phyloP scores from a whole-genome alignment of 1,284 basidiomycete genomes.

The Malassezia dermatis region DNA sequence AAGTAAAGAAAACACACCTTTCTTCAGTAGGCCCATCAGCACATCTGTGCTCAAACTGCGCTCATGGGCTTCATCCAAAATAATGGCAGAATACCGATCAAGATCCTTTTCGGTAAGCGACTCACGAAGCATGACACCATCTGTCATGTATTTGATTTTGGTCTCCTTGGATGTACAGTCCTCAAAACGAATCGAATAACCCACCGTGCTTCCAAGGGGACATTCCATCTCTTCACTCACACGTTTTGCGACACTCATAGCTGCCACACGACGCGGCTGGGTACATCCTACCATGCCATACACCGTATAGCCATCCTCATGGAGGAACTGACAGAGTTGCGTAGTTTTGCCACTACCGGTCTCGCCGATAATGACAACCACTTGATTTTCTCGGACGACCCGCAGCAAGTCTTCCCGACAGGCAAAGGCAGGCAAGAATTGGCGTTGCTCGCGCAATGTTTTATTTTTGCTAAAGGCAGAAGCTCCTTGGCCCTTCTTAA shows the following conservation, averaged over 20 bases:
- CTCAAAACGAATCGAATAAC: conserved; percentile 95
- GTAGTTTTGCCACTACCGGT: conserved; percentile 94
- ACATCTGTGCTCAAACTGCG: conserved; percentile 91
- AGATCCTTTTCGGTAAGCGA: conserved; percentile 90
- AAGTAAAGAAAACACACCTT: conserved; percentile 88
- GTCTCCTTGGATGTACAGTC: conserved; percentile 86
- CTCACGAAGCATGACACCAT: conserved; percentile 88
- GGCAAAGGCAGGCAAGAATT: conserved; percentile 94
- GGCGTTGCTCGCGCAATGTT: conserved; percentile 85
- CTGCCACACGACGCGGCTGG: conserved; percentile 89
- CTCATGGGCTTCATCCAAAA: conserved; percentile 94
- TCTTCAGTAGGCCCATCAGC: conserved; percentile 83
- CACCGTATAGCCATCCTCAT: conserved; percentile 86
- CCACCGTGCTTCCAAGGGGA: conserved; percentile 75
- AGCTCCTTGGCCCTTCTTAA: conserved; percentile 49
- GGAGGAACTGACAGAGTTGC: conserved; percentile 78
- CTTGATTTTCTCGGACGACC: conserved; percentile 84
- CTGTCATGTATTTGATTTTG: conserved; percentile 90
- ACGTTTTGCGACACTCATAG: conserved; percentile 97
- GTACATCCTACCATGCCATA: conserved; percentile 88
- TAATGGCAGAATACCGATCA: conserved; percentile 87
- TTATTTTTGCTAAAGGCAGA: conserved; percentile 67
- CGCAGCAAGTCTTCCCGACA: conserved; percentile 87
- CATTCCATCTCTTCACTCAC: conserved; percentile 80
- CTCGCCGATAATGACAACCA: conserved; percentile 85